Evolutionary conservation across 2,329 filamentous ascomycete species (phyloP), one percentile per base, ranked within the genome.

Genomic region (Aspergillus bombycis): DNA sequence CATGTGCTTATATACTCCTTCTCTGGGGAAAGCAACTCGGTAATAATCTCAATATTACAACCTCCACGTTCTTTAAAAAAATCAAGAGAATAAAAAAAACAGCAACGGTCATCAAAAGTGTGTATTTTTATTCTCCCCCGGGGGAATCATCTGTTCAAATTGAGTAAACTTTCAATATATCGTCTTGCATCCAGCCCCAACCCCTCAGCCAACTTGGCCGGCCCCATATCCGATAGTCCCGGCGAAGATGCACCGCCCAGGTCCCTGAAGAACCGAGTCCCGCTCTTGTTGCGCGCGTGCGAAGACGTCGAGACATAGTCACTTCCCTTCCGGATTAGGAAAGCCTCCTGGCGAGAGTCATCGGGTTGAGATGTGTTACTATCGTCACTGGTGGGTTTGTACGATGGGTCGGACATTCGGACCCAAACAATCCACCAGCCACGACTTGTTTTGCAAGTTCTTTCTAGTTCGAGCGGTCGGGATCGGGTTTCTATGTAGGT

Each of bases 381-480:
- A 56, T 61, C 38, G 65, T 67, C 30, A 64, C 46, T 14, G 62
- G 54, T 34, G 46, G 63, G 34, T 62, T 57, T 60, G 41, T 54
- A 53, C 16, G 38, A 60, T 59, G 30, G 53, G 53, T 62, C 57
- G 6, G 79, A 78, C 34, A 88, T 74, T 10, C 85, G 82, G 74
- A 89, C 84, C 87, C 88, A 90, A 26, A 89, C 84, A 2, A 90
- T 81, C 88, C 88, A 90, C 87, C 87, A 90, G 8, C 86, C 86
- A n/a, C 87, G 82, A 50, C 77, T 83, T 0, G 87, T 89, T 74
- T 89, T 89, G 73, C 84, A 85, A 1, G 85, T 89, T 36, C 85
- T 80, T 69, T 90, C 88, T 8, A 85, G 78, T 65, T 89, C 86
- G 10, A 77, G 73, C 1, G 74, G 67, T 1, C 75, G 76, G 26